Evolutionary conservation across 768 basidiomycete genomes (phyloP).

Genomic region (Podaxis pistillaris): DNA sequence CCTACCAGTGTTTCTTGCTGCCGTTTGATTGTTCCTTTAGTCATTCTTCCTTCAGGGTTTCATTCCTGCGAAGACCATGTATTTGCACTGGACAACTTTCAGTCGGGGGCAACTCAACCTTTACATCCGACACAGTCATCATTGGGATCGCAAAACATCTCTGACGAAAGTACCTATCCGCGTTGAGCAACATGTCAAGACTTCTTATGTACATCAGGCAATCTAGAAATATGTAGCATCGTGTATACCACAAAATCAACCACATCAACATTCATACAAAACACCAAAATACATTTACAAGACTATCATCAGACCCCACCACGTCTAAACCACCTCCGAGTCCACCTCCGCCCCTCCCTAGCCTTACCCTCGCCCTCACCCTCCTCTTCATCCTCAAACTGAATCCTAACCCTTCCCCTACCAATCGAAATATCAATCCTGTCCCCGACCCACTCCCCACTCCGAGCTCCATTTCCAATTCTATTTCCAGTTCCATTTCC

Average conservation of each 20-base stretch:
- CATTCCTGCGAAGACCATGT: too few species aligned
- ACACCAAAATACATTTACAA: background rate
- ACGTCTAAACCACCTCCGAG: background rate
- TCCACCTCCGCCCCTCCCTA: background rate
- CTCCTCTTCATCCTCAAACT: constrained; percentile 13
- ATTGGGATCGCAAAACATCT: too few species aligned
- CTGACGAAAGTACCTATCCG: too few species aligned
- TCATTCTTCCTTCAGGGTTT: too few species aligned
- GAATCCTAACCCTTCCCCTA: constrained; percentile 13
- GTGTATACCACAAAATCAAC: background rate
- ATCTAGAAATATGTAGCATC: background rate
- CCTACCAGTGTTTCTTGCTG: too few species aligned
- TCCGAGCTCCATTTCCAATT: background rate
- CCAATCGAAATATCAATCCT: constrained; percentile 15
- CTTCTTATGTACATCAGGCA: too few species aligned
- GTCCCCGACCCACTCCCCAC: constrained; percentile 14
- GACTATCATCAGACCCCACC: background rate
- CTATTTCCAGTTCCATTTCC: background rate
- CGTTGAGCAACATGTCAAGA: too few species aligned
- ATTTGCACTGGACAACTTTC: too few species aligned
- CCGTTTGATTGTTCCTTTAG: too few species aligned
- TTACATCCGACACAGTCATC: too few species aligned
- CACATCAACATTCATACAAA: background rate
- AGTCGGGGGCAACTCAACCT: too few species aligned
- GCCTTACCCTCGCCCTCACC: background rate